These are phyloP conservation scores for Suhomyces pyralidae DNA, from an alignment of 805 yeast genomes.

Conservation along the genomic window DNA sequence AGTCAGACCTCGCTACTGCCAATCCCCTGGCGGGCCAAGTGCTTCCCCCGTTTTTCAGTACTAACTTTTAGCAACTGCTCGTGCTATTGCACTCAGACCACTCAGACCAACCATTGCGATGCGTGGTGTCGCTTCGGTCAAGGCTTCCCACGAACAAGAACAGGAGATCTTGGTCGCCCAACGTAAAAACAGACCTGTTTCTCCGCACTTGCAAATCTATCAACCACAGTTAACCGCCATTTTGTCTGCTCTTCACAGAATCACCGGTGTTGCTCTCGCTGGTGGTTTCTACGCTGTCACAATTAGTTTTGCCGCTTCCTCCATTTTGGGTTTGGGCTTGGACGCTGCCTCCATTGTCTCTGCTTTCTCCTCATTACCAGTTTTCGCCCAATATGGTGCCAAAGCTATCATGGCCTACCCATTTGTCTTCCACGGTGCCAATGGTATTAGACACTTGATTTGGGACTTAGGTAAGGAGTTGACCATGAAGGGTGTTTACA, in stretches of 20 bases:
- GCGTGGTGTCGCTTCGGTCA: slow-evolving; percentile 26
- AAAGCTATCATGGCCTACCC: slow-evolving; percentile 78
- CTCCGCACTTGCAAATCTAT: slow-evolving; percentile 89
- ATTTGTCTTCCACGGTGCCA: slow-evolving; percentile 79
- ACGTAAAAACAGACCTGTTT: slow-evolving; percentile 82
- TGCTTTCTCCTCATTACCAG: slow-evolving; percentile 61
- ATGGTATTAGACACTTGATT: slow-evolving; percentile 88
- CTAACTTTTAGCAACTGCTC: slow-evolving; percentile 1
- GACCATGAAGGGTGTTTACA: slow-evolving; percentile 82
- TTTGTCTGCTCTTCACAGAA: slow-evolving; percentile 79
- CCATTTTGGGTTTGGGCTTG: slow-evolving; percentile 53
- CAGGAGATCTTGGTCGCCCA: slow-evolving; percentile 71
- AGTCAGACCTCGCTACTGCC: slow-evolving; percentile 2
- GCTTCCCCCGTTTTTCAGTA: background rate
- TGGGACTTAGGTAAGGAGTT: slow-evolving; percentile 90
- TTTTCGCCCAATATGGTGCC: slow-evolving; percentile 54
- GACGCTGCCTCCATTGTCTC: slow-evolving; percentile 54
- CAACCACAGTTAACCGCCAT: slow-evolving; percentile 86
- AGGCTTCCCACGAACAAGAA: slow-evolving; percentile 60
- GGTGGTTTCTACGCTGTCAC: slow-evolving; percentile 76
- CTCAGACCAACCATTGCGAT: slow-evolving; percentile 1
- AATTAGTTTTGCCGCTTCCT: slow-evolving; percentile 66
- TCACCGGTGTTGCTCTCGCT: slow-evolving; percentile 83
- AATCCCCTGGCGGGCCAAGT: background rate
- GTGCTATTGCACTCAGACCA: slow-evolving; percentile 1